Percentiles rank a stretch among this genome's conserved stretches.
Evolutionary conservation across 2,329 filamentous ascomycete species (phyloP).

Genomic region (Sordariomycetes sp.): DNA sequence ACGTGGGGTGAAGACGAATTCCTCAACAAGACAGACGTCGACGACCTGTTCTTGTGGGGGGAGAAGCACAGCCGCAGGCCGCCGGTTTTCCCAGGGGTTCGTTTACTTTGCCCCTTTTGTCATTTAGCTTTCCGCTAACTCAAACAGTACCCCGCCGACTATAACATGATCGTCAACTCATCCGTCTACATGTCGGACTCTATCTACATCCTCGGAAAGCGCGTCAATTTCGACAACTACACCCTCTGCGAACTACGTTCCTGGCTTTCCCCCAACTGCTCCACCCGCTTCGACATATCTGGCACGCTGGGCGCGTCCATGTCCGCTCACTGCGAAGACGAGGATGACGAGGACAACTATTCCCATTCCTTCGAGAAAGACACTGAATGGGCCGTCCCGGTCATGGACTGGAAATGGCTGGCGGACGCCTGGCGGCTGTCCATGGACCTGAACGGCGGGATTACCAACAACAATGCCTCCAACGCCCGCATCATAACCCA

Average conservation of each 20-base stretch:
- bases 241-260: conserved; percentile 60
- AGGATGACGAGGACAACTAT: conserved; percentile 45
- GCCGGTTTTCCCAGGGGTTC: conserved; percentile 40
- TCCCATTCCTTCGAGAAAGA: conserved; percentile 24
- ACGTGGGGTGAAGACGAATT: conserved; percentile 19
- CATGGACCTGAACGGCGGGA: conserved; percentile 47
- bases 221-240: conserved; percentile 33
- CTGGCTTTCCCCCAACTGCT: conserved; percentile 55
- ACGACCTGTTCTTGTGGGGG: conserved; percentile 64
- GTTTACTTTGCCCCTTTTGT: conserved; percentile 16
- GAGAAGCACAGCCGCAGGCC: conserved; percentile 37
- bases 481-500: conserved; percentile 49
- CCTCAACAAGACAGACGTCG: conserved; percentile 50
- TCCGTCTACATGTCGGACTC: conserved; percentile 33
- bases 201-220: conserved; percentile 58
- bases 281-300: conserved; percentile 49
- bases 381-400: conserved; percentile 20
- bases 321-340: conserved; percentile 51
- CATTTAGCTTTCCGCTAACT: conserved; percentile 14
- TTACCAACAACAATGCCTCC: conserved; percentile 44
- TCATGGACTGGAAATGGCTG: conserved; percentile 45
- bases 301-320: conserved; percentile 50
- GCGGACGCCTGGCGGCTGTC: conserved; percentile 44
- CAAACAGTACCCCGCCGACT: conserved; percentile 42
- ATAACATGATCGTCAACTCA: conserved; percentile 58